These are phyloP conservation scores for Aspergillus viridinutans DNA, from an alignment of 2,329 filamentous ascomycete genomes.

Conservation along the genomic window DNA sequence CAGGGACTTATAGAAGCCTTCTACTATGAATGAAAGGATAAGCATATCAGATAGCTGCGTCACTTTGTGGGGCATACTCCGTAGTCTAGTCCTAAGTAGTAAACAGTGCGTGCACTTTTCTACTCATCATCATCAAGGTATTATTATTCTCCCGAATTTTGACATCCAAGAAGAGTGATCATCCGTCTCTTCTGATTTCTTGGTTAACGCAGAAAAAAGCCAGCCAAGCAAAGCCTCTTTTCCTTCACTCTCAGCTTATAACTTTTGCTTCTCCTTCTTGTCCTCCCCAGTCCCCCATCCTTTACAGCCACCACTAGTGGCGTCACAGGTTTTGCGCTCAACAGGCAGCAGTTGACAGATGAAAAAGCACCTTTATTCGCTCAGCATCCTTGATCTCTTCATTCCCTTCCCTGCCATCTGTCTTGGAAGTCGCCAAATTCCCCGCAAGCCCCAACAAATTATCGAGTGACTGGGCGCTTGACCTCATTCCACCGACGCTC, in stretches of 20 bases:
- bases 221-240: not conserved
- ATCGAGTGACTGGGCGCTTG: constrained; percentile 3
- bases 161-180: constrained; percentile 3
- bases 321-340: not conserved
- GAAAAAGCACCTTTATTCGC: not conserved
- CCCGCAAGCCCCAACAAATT: constrained; percentile 5
- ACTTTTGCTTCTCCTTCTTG: constrained; percentile 1
- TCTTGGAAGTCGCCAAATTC: not conserved
- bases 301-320: not conserved
- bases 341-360: not conserved
- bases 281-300: constrained; percentile 5
- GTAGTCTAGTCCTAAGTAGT: too few relatives aligned
- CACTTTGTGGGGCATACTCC: not conserved
- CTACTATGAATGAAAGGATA: not conserved
- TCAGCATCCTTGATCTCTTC: not conserved
- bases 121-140: not conserved
- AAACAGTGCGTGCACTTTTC: not conserved
- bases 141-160: not conserved
- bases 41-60: not conserved
- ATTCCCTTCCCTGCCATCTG: not conserved
- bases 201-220: constrained; percentile 6
- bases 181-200: constrained; percentile 6
- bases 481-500: constrained; percentile 20
- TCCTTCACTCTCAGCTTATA: not conserved
- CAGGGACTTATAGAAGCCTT: not conserved